Base-by-base conservation (phyloP, 768 basidiomycete genomes). In the Agaricus subrufescens region DNA sequence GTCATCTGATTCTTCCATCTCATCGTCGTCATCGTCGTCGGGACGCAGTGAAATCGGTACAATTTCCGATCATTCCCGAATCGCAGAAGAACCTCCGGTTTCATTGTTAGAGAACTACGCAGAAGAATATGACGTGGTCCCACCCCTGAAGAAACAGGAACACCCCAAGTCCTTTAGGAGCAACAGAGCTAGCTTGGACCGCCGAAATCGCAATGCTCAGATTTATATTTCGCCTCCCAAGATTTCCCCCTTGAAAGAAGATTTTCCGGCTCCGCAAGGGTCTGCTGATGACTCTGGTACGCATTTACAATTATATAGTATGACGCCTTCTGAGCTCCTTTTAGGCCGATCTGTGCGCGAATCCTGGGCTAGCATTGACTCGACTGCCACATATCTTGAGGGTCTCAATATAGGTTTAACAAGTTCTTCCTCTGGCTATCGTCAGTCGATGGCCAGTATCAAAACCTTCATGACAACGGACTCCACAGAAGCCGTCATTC, bases 401-500 rank as follows among this genome's bases (percentile, higher is more conserved):
- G 77, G 74, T 15, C 68, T 81, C 10, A 62, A 70, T 26, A 54
- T 79, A 12, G 61, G 62, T 7, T 61, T 78, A 14, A 73, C 76
- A 3, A 55, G 64, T 46, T 59, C 75, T 57, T 63, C 69, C 58
- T 66, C 69, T 55, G 69, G 75, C 57, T 58, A 69, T 48, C 74
- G 77, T 26, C 63, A 63, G 29, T 85, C 84, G 4, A 69, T 78
- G 50, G 75, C 74, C 46, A 86, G 83, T 60, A 67, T 86, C 49
- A 76, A 78, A 27, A 84, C 85, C 0, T 67, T 84, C 57, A 72
- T 81, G 72, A 83, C 84, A 0, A 78, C 78, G 34, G 69, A 73
- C 40, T 85, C 85, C 3, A 77, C 78, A 1, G 82, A 87, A 29
- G 85, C 80, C 10, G 70, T 86, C 47, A 72, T 85, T 54, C 78